These are phyloP conservation scores for Colletotrichum siamense DNA, from an alignment of 2,329 filamentous ascomycete genomes.

Conservation along the genomic window DNA sequence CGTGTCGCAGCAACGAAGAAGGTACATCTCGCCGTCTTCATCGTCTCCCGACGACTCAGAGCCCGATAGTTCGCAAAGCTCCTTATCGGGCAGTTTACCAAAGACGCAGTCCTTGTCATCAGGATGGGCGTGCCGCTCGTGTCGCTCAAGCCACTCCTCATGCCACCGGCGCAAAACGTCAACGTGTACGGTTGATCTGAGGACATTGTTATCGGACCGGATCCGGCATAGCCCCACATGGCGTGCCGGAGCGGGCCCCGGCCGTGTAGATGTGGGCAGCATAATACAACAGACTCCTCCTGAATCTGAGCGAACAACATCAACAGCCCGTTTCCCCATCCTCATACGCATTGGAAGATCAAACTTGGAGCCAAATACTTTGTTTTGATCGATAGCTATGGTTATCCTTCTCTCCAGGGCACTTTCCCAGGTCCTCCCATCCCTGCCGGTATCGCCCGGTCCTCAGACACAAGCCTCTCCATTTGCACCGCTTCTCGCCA, in stretches of 20 bases:
- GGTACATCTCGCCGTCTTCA: not conserved
- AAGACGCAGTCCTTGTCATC: not conserved
- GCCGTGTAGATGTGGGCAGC: not conserved
- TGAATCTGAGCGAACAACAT: not conserved
- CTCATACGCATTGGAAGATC: not conserved
- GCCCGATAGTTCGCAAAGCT: not conserved
- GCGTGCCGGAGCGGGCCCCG: not conserved
- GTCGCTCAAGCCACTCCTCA: not conserved
- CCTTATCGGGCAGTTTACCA: not conserved
- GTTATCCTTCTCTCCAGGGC: not conserved
- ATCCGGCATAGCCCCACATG: not conserved
- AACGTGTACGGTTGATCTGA: not conserved
- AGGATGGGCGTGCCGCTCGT: not conserved
- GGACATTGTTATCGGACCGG: not conserved
- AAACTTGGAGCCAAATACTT: not conserved
- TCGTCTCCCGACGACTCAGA: not conserved
- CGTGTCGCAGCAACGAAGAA: not conserved
- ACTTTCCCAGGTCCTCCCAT: not conserved
- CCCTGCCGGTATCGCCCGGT: not conserved
- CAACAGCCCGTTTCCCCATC: not conserved
- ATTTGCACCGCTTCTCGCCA: not conserved
- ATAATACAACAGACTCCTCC: not conserved
- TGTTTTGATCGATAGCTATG: not conserved
- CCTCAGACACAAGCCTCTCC: not conserved
- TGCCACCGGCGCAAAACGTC: not conserved